phyloP scores from a whole-genome alignment of 345 rosid species.

The Syzygium aqueum region DNA sequence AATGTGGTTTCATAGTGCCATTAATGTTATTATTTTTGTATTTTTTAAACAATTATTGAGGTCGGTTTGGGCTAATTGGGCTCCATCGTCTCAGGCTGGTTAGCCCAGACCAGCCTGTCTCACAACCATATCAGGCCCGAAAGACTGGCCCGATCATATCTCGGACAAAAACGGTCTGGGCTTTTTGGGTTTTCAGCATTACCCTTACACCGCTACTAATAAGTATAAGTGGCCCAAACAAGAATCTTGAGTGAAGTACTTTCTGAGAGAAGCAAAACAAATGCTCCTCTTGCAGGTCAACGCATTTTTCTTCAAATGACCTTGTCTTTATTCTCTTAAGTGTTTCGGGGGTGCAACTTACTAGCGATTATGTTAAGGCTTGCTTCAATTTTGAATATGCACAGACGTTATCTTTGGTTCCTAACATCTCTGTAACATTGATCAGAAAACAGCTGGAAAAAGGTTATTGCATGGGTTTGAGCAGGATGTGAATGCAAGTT shows the following conservation, averaged over 20 bases:
- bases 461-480: conserved; percentile 49
- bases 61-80: not conserved
- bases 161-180: not conserved
- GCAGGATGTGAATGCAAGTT: conserved; percentile 33
- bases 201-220: not conserved
- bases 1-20: not conserved
- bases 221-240: not conserved
- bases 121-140: not conserved
- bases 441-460: conserved; percentile 23
- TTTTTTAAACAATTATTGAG: not conserved
- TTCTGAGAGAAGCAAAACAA: not conserved
- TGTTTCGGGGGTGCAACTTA: not conserved
- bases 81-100: not conserved
- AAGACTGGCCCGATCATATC: not conserved
- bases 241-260: not conserved
- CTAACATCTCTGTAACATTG: conserved; percentile 1
- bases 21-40: not conserved
- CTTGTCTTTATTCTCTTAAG: not conserved
- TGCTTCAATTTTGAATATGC: not conserved
- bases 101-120: not conserved
- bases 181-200: not conserved
- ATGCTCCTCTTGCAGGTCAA: not conserved
- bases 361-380: not conserved
- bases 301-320: not conserved
- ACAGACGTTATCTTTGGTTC: not conserved